Conservation (phyloP, 768 basidiomycete species). For the Macrolepiota fuliginosa region DNA sequence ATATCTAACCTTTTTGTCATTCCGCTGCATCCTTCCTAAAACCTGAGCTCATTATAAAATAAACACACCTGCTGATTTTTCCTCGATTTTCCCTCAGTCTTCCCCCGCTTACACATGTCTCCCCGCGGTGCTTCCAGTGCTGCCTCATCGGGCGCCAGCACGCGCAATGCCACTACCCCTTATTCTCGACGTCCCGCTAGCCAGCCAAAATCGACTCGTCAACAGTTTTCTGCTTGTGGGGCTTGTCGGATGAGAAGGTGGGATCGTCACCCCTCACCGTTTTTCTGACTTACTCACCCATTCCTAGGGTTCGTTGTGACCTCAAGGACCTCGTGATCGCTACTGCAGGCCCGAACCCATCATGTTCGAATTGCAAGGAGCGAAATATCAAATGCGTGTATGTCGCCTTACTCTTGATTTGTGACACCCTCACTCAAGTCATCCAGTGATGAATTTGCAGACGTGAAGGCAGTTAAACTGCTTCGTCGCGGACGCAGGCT, state of each 20-base stretch:
- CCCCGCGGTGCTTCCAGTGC: constrained; percentile 39
- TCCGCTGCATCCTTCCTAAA: constrained; percentile 28
- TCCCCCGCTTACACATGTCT: constrained; percentile 45
- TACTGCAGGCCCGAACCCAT: constrained; percentile 41
- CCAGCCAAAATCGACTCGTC: constrained; percentile 74
- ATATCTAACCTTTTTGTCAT: constrained; percentile 27
- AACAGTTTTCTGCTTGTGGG: constrained; percentile 92
- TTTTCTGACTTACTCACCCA: constrained; percentile 9
- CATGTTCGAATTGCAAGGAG: constrained; percentile 89
- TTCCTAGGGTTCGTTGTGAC: constrained; percentile 83
- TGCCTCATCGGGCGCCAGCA: constrained; percentile 32
- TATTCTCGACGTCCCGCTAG: constrained; percentile 50
- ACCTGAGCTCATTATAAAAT: constrained; percentile 34
- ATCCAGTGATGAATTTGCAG: constrained; percentile 84
- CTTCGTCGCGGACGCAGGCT: constrained; percentile 75
- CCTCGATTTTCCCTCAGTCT: constrained; percentile 21
- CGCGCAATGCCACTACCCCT: constrained; percentile 31
- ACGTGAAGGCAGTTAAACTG: constrained; percentile 87
- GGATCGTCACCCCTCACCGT: constrained; percentile 16
- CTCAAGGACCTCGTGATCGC: constrained; percentile 75
- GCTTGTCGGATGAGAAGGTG: constrained; percentile 89
- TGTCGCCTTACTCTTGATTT: constrained; percentile 28
- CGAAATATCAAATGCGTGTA: constrained; percentile 93
- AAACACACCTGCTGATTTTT: constrained; percentile 24
- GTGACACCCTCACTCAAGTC: constrained; percentile 10